These are phyloP conservation scores for Leccinum longicurvipes DNA, from an alignment of 768 basidiomycete genomes.

Conservation along the genomic window DNA sequence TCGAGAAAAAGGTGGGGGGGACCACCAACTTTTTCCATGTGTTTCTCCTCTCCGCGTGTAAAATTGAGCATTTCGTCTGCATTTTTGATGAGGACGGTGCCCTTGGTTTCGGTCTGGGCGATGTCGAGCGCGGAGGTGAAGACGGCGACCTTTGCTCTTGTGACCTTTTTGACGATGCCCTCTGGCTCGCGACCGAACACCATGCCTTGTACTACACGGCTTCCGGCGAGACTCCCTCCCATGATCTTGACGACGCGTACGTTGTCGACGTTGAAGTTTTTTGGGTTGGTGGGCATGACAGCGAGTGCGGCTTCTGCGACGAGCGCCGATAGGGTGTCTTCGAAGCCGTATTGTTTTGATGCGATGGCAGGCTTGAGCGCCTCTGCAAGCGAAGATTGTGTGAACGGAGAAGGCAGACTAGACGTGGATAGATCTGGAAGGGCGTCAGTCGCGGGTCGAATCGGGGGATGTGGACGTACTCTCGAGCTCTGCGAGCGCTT, in stretches of 20 bases:
- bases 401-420: constrained; percentile 68
- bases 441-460: constrained; percentile 13
- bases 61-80: constrained; percentile 98
- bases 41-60: constrained; percentile 92
- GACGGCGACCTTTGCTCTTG: constrained; percentile 89
- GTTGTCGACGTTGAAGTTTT: constrained; percentile 97
- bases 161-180: constrained; percentile 79
- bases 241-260: constrained; percentile 98
- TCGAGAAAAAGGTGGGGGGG: too few species aligned
- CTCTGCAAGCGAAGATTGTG: constrained; percentile 60
- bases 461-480: constrained; percentile 57
- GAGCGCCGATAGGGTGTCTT: constrained; percentile 74
- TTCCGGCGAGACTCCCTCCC: constrained; percentile 83
- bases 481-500: constrained; percentile 85
- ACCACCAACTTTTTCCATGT: constrained; percentile 74
- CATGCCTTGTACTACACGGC: constrained; percentile 94
- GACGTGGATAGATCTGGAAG: constrained; percentile 63
- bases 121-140: constrained; percentile 92
- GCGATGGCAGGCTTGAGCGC: constrained; percentile 92
- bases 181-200: constrained; percentile 97
- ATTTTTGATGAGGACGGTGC: constrained; percentile 93
- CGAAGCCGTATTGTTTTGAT: constrained; percentile 95
- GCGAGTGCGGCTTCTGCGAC: constrained; percentile 92
- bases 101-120: constrained; percentile 98
- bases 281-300: constrained; percentile 85